These are phyloP conservation scores for Paraphoma chrysanthemicola DNA, from an alignment of 2,329 filamentous ascomycete species.

Conservation along the genomic window DNA sequence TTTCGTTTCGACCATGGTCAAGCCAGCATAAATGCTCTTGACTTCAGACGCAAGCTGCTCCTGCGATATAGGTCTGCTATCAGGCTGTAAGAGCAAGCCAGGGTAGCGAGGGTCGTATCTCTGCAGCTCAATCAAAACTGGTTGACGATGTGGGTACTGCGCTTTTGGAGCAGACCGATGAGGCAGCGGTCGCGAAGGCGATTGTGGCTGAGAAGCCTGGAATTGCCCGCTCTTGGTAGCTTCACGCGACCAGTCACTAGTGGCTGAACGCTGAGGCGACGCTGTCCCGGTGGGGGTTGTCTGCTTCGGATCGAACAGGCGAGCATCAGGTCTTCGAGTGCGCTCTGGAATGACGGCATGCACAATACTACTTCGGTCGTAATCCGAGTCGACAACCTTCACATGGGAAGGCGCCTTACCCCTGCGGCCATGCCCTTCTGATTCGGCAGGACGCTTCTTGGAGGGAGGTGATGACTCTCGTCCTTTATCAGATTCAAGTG, in stretches of 20 bases:
- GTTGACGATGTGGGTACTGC: conserved; percentile 26
- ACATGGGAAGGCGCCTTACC: conserved; percentile 31
- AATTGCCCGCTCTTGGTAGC: conserved; percentile 22
- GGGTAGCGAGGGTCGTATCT: conserved; percentile 43
- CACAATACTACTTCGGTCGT: conserved; percentile 25
- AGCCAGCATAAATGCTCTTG: conserved; percentile 80
- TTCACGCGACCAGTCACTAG: conserved; percentile 32
- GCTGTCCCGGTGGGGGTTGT: conserved; percentile 10
- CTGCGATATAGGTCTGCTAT: conserved; percentile 74
- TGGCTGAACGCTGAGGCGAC: conserved; percentile 26
- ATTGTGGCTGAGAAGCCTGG: conserved; percentile 18
- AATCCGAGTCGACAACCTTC: conserved; percentile 35
- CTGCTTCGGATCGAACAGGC: conserved; percentile 28
- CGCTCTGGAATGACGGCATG: conserved; percentile 22
- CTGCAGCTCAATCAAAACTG: conserved; percentile 44
- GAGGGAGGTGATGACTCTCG: conserved; percentile 30
- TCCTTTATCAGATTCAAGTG: conserved; percentile 28
- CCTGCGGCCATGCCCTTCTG: conserved; percentile 30
- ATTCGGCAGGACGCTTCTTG: conserved; percentile 39
- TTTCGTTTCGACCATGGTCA: conserved; percentile 86
- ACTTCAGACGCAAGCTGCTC: conserved; percentile 83
- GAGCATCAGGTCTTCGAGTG: conserved; percentile 12
- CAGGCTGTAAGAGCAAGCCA: conserved; percentile 61
- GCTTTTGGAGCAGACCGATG: conserved; percentile 18
- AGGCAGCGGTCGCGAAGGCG: conserved; percentile 14